A percentile compares a stretch with the other conserved stretches of the same genome.
phyloP scores from a whole-genome alignment of 768 basidiomycete genomes.

The Pleurotus giganteus region DNA sequence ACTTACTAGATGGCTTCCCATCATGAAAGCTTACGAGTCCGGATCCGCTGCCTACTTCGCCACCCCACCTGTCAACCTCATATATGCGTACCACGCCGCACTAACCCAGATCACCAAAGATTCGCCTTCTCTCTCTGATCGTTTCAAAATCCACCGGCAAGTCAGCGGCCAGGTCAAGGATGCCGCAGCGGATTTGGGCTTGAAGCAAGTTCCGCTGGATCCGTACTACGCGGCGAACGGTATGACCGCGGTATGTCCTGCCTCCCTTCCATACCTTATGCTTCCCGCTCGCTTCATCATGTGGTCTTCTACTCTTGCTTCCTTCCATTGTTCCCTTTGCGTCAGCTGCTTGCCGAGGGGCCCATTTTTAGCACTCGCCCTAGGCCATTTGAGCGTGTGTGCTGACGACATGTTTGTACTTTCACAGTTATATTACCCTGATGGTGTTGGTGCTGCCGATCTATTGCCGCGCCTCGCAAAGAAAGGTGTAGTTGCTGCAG shows the following conservation, averaged over 20 bases:
- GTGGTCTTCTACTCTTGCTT: background rate
- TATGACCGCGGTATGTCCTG: constrained; percentile 77
- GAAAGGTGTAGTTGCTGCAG: constrained; percentile 79
- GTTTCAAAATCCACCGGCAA: constrained; percentile 73
- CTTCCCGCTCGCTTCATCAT: background rate
- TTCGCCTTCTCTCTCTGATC: constrained; percentile 66
- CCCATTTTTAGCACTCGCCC: background rate
- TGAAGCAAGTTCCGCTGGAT: constrained; percentile 68
- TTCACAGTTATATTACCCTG: constrained; percentile 74
- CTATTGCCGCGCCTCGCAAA: constrained; percentile 72
- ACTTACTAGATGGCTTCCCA: constrained; percentile 71
- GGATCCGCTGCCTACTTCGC: constrained; percentile 89
- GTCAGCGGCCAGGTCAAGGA: constrained; percentile 69
- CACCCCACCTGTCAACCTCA: constrained; percentile 91
- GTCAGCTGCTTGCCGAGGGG: background rate
- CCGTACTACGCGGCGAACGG: constrained; percentile 79
- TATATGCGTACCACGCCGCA: constrained; percentile 88
- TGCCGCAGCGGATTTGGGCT: constrained; percentile 61
- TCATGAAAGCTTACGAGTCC: constrained; percentile 91
- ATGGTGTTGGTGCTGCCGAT: constrained; percentile 74
- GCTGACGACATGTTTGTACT: background rate
- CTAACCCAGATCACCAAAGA: constrained; percentile 67
- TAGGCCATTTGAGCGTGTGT: too few species aligned
- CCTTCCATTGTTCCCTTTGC: background rate
- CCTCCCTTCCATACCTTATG: background rate